phyloP scores from a whole-genome alignment of 78 protist species.

The slime mould (Dictyostelium discoideum) region DNA sequence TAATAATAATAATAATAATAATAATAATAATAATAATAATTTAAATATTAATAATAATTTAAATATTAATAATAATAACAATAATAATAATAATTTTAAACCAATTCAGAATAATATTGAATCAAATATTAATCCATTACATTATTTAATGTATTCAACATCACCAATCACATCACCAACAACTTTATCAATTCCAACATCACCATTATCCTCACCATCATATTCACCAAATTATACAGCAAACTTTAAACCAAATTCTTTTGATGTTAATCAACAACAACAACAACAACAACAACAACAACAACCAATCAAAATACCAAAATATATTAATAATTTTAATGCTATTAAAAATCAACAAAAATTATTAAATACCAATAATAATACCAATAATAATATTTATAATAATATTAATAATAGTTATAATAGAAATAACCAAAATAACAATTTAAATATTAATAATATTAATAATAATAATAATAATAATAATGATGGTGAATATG shows the following conservation, averaged over 20 bases:
- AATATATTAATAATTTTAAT: background rate
- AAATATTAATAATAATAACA: background rate
- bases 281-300: conserved; percentile 31
- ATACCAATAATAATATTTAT: background rate
- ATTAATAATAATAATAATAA: background rate
- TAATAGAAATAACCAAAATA: background rate
- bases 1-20: conserved; percentile 3
- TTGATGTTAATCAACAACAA: background rate
- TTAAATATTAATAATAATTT: background rate
- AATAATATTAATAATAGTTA: background rate
- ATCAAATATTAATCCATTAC: conserved; percentile 1
- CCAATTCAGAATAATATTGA: background rate
- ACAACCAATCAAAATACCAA: background rate
- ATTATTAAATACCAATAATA: background rate
- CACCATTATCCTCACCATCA: conserved; percentile 7
- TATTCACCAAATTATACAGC: background rate
- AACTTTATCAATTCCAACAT: background rate
- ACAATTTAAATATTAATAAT: background rate
- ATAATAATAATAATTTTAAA: background rate
- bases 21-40: conserved; percentile 12
- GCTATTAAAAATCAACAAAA: background rate
- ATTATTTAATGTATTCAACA: background rate
- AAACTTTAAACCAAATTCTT: background rate
- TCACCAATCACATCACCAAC: conserved; percentile 28
- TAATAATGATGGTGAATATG: background rate